phyloP scores from a whole-genome alignment of 208 protist genomes.

The Acanthamoeba lenticulata region DNA sequence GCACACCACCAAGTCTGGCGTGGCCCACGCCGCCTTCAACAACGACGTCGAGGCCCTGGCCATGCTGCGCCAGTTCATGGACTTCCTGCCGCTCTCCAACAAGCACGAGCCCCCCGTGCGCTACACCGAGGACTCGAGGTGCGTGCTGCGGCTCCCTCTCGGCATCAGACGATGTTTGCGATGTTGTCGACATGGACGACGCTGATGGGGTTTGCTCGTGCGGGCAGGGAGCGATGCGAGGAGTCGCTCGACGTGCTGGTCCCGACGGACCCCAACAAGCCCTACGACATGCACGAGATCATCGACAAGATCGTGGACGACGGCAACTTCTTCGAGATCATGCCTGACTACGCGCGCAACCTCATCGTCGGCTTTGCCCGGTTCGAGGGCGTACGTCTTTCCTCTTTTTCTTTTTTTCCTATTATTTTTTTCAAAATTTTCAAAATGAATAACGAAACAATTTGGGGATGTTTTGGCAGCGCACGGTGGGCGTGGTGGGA shows the following conservation, averaged over 20 bases:
- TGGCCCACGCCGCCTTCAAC: constrained; percentile 90
- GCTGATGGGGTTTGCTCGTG: no score
- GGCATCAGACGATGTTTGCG: no score
- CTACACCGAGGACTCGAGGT: constrained; percentile 83
- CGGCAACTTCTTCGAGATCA: constrained; percentile 94
- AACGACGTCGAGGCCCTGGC: constrained; percentile 93
- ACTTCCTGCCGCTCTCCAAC: constrained; percentile 93
- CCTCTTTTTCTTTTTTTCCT: background rate
- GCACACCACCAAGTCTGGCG: constrained; percentile 92
- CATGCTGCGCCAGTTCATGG: constrained; percentile 89
- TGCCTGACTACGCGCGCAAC: constrained; percentile 95
- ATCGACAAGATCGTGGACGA: constrained; percentile 86
- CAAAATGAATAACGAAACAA: background rate
- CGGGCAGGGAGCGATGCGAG: no score
- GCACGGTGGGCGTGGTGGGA: constrained; percentile 93
- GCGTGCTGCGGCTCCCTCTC: no score
- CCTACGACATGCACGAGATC: no score
- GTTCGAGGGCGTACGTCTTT: constrained; percentile 87
- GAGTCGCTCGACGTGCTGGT: no score
- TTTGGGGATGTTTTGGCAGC: background rate
- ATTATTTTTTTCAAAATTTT: background rate
- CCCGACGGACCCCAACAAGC: no score
- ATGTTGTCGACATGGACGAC: no score
- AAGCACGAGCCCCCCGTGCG: constrained; percentile 84
- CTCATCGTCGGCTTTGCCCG: constrained; percentile 94